A percentile compares a stretch with the other conserved stretches of the same genome.
phyloP scores from a whole-genome alignment of 345 rosid species.

The Limnanthes douglasii region DNA sequence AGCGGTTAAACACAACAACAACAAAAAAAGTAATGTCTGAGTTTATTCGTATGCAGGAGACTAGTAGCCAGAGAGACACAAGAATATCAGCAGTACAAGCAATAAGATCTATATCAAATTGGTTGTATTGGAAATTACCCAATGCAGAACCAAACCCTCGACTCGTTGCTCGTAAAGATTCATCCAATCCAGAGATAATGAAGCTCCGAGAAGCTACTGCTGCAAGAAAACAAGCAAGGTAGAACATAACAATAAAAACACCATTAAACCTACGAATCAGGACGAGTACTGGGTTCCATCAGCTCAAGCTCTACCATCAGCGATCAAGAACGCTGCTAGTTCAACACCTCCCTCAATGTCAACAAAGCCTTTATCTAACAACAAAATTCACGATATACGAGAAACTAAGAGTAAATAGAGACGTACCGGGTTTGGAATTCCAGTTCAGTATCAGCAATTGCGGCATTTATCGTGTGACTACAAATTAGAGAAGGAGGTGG shows the following conservation, averaged over 20 bases:
- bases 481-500: slow-evolving; percentile 23
- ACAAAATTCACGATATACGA: neutral
- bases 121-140: slow-evolving; percentile 73
- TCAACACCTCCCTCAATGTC: too few relatives aligned
- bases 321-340: slow-evolving; percentile 7
- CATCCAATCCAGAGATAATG: slow-evolving; percentile 28
- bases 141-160: slow-evolving; percentile 18
- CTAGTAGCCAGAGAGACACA: slow-evolving; percentile 29
- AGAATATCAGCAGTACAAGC: slow-evolving; percentile 49
- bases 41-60: slow-evolving; percentile 22
- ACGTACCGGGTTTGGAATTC: slow-evolving; percentile 17
- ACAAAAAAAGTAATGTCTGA: slow-evolving; percentile 2
- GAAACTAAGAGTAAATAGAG: slow-evolving; percentile 10
- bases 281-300: slow-evolving; percentile 72
- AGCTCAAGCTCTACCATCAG: slow-evolving; percentile 30
- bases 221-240: slow-evolving; percentile 34
- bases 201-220: slow-evolving; percentile 64
- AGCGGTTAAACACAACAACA: neutral
- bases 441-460: slow-evolving; percentile 27
- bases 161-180: slow-evolving; percentile 10
- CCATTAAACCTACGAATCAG: slow-evolving; percentile 5
- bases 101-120: slow-evolving; percentile 51
- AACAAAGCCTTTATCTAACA: slow-evolving; percentile 8
- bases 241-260: slow-evolving; percentile 7
- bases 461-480: too few relatives aligned